Base-by-base conservation (phyloP, 164 flowering plant species). In the Tetrastigma voinierianum region DNA sequence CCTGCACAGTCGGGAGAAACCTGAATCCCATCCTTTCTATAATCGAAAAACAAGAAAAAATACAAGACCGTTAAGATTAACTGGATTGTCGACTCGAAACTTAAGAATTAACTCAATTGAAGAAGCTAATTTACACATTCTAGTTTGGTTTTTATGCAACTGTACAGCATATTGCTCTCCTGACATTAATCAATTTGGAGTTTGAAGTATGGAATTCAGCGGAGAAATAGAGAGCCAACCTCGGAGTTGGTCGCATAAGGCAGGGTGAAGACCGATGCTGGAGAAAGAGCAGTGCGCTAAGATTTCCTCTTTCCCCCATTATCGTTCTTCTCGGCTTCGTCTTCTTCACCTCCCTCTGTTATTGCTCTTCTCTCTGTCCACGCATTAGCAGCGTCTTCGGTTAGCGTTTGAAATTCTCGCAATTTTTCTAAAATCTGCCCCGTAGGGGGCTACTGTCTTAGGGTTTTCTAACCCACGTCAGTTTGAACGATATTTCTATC, bases 1-100 rank as follows among this genome's bases (percentile, higher is more conserved):
- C 97, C 63, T 95, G 99, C 7, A 92, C 84, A 0, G 98, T 95
- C 10, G 99, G 97, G n/a, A n/a, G n/a, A n/a, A 57, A 64, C 87
- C 72, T 92, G 48, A 87, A 90, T 0, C 97, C 91, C 84, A 95
- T 57, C 74, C 85, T 79, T 47, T 95, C 97, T 92, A 78, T 49
- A 20, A 23, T 64, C 48, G 59, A 25, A 9, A 23, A 59, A 56
- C 14, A 4, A 32, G 40, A 32, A 32, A 32, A 32, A 32, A 32
- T 32, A 32, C 6, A 4, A 25, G 6, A 32, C 40, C 6, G 6
- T 32, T 32, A 7, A 32, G 6, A 32, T 32, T 32, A 32, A 32
- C 40, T 32, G 40, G 40, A 32, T 8, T 47, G 48, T 12, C 23
- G 53, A 65, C 19, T 47, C 9, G 10, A 13, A 7, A 40, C 23